These are phyloP conservation scores for Diutina catenulata DNA, from an alignment of 1,139 yeast species.

Conservation along the genomic window DNA sequence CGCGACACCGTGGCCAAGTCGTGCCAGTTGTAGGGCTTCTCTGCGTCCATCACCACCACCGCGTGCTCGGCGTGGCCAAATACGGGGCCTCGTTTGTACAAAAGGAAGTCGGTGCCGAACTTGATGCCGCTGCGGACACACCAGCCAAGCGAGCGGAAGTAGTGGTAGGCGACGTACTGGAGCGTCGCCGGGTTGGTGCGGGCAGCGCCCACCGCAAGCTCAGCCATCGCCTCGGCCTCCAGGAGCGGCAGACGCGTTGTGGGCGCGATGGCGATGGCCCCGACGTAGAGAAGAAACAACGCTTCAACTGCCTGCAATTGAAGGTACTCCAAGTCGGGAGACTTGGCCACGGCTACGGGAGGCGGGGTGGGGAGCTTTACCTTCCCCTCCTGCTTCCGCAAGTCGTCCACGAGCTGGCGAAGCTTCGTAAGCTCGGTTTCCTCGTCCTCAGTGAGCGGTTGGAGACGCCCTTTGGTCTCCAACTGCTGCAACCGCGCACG, in stretches of 20 bases:
- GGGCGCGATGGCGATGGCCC: constrained; percentile 15
- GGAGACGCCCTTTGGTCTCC: constrained; percentile 20
- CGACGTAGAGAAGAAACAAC: constrained; percentile 46
- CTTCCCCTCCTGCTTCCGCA: constrained; percentile 10
- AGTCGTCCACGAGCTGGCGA: constrained; percentile 14
- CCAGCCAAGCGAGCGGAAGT: constrained; percentile 87
- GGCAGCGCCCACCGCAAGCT: not conserved
- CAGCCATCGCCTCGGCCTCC: not conserved
- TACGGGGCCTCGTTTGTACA: constrained; percentile 90
- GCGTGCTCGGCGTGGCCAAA: constrained; percentile 90
- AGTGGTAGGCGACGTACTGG: constrained; percentile 70
- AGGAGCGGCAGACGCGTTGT: constrained; percentile 5
- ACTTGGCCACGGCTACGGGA: constrained; percentile 6
- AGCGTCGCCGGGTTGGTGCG: constrained; percentile 19
- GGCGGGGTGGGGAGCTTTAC: constrained; percentile 6
- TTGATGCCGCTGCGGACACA: constrained; percentile 87
- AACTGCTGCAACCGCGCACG: constrained; percentile 26
- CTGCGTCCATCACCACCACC: constrained; percentile 31
- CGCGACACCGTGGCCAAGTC: constrained; percentile 60
- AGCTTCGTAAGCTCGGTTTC: constrained; percentile 16
- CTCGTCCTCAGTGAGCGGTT: constrained; percentile 16
- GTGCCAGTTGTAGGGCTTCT: constrained; percentile 29
- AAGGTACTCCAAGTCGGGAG: constrained; percentile 46
- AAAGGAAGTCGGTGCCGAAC: constrained; percentile 73
- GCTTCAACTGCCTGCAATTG: constrained; percentile 73